phyloP scores from a whole-genome alignment of 345 rosid species.

The Pugionium dolabratum region DNA sequence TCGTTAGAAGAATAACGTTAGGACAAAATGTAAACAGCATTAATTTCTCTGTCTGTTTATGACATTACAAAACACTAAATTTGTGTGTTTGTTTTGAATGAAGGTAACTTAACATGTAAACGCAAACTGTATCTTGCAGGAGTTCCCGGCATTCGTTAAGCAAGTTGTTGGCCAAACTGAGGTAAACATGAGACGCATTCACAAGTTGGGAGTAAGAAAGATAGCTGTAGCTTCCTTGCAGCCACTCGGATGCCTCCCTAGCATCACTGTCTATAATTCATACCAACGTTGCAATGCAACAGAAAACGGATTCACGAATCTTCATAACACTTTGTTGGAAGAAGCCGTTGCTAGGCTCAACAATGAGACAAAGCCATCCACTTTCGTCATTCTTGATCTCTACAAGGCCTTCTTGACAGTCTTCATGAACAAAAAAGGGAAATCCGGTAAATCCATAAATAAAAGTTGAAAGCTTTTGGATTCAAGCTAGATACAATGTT shows the following conservation, averaged over 20 bases:
- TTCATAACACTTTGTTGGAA: constrained; percentile 57
- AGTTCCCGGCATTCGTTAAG: constrained; percentile 40
- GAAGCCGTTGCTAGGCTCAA: constrained; percentile 55
- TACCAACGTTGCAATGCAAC: constrained; percentile 53
- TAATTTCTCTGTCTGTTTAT: too few relatives aligned
- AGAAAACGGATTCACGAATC: constrained; percentile 35
- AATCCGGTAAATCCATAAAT: constrained; percentile 22
- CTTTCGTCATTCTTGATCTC: constrained; percentile 57
- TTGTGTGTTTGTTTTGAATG: too few relatives aligned
- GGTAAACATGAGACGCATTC: constrained; percentile 51
- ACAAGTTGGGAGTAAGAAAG: constrained; percentile 60
- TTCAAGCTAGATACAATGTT: neutral
- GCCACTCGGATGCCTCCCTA: constrained; percentile 86
- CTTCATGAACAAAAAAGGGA: constrained; percentile 41
- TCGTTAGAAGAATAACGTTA: too few relatives aligned
- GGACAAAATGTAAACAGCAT: too few relatives aligned
- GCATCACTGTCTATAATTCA: constrained; percentile 31
- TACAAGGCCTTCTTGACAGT: constrained; percentile 54
- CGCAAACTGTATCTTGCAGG: constrained; percentile 48
- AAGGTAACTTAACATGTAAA: constrained; percentile 6
- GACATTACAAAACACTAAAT: too few relatives aligned
- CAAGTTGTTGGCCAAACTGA: constrained; percentile 57
- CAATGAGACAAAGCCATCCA: constrained; percentile 35
- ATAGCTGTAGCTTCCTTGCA: constrained; percentile 49
- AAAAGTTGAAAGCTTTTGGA: neutral